Evolutionary conservation across 805 yeast genomes (phyloP).

Genomic region (Lipomyces orientalis): DNA sequence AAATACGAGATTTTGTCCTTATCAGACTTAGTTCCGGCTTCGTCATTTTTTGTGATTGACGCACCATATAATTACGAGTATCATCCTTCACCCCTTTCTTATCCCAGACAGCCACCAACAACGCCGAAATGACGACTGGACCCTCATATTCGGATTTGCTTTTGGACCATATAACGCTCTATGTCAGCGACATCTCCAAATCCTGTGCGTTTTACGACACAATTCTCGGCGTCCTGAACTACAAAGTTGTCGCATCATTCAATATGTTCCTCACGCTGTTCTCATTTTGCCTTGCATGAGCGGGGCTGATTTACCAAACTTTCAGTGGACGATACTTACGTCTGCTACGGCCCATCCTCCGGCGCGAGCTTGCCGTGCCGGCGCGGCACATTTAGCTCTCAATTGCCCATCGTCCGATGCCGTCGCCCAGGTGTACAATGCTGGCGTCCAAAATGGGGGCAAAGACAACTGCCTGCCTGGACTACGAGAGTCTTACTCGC

Average conservation of each 20-base stretch:
- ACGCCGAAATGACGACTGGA: no score
- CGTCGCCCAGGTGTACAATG: neutral
- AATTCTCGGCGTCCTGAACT: neutral
- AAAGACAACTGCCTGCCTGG: slow-evolving; percentile 5
- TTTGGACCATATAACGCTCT: neutral
- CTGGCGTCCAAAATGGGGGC: neutral
- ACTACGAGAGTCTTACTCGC: neutral
- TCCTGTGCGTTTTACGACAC: neutral
- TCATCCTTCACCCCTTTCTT: neutral
- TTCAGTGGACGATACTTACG: neutral
- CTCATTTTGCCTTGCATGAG: no score
- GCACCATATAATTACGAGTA: no score
- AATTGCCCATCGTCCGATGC: neutral
- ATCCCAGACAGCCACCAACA: neutral
- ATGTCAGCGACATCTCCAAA: neutral
- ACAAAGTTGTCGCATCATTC: no score
- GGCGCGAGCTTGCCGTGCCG: neutral
- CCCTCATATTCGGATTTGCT: neutral
- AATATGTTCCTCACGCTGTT: neutral
- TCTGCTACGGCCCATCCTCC: neutral
- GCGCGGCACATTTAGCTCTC: neutral
- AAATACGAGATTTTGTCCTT: neutral
- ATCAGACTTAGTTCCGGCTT: neutral
- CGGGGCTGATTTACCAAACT: neutral
- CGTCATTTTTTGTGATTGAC: no score